Base-by-base conservation (phyloP, 2,329 filamentous ascomycete species). In the Epichloe sylvatica region DNA sequence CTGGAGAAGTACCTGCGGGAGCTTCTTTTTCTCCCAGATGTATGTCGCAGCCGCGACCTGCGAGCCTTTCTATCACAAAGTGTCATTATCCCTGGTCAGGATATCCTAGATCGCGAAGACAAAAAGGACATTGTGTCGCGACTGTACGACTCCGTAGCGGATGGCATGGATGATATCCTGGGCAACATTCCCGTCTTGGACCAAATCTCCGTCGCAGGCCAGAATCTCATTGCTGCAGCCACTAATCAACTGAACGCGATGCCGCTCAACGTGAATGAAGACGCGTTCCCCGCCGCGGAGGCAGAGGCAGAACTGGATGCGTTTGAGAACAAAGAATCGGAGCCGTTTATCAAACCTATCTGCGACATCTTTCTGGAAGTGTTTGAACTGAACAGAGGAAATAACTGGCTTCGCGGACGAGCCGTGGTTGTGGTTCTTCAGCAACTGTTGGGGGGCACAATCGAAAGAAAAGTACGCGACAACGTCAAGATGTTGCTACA, bases 341-440 rank as follows among this genome's bases (percentile, higher is more conserved):
- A 94, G 62, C 92, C 92, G 1, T 97, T 98, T 60, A 92, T 98
- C 59, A 98, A 96, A 64, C 94, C 92, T 4, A 96, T 98, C 53
- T 96, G 90, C 66, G 92, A 98, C 65, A 83, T 98, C 52, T 98
- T 98, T 67, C 77, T 98, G 15, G 92, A 98, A 63, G 80, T 89
- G 0, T 98, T 98, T 61, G 90, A 95, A 61, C 76, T 98, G 38
- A 94, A 96, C 64, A 83, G 84, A 53, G 90, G 91, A 39, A 96
- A 94, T 67, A 97, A 94, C 65, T 98, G 92, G 94, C 79, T 98
- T 4, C 85, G 94, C 39, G 94, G 92, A 1, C 82, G 92, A 21
- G 92, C 92, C 0, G 92, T 97, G 1, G 91, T 98, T 4, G 89
- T 98, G 9, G 91, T 98, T 2, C 75, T 98, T 19, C 92, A 98